Base-by-base conservation (phyloP, 2,329 filamentous ascomycete genomes). In the Beauveria asiatica region DNA sequence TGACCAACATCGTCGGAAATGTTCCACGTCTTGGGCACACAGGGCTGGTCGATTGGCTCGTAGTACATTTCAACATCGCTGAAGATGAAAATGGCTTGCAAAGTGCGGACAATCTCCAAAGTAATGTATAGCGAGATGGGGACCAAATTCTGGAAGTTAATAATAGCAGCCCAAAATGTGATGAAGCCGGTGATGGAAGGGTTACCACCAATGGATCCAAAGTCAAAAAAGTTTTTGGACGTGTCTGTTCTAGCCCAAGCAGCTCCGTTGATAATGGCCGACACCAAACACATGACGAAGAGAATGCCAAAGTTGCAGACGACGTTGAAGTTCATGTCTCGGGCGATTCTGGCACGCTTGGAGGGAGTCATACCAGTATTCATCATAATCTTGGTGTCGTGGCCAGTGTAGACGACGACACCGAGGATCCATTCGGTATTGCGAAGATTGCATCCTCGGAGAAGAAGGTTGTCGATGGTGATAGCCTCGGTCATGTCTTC, bases 331-430 rank as follows among this genome's bases (percentile, higher is more conserved):
- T 99, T 99, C 66, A 99, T 83, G 72, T 96, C 92, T 64, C 91
- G 88, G 57, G 92, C 90, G 67, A 99, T 92, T 66, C 90, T 86
- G 42, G 94, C 85, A 64, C 93, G 89, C 78, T 99, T 99, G 72
- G 86, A 96, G 13, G 95, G 94, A 1, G 94, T 99, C 63, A 93
- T 88, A 62, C 94, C 94, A 30, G 94, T 90, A 71, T 99, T 99
- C 78, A 97, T 89, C 94, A 99, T 99, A 72, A 97, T 97, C 77
- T 97, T 99, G 39, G 93, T 96, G 72, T 99, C 93, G 69, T 92
- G 86, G 39, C 94, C 94, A 16, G 94, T 97, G 75, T 96, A 99
- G 19, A 96, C 80, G 54, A 97, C 93, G 3, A 99, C 83, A 57
- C 92, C 94, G 6, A 99, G 82, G 58, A 92, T 82, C 94, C 94